Base-by-base conservation (phyloP, 495 filamentous ascomycete species). In the Penicillium manginii region DNA sequence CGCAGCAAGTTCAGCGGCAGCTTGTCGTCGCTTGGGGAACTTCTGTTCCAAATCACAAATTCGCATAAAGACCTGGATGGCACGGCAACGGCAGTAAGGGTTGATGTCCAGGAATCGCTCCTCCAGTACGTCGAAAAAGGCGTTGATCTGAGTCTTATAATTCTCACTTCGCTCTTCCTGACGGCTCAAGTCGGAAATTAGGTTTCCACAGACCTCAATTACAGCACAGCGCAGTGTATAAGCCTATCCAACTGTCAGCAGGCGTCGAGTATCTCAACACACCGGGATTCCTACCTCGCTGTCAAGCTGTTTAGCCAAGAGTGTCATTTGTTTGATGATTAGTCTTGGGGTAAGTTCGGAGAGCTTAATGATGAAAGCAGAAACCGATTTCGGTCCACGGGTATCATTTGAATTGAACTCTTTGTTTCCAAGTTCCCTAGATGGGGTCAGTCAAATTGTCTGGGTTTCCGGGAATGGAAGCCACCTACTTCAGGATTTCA, bases 151-250 rank as follows among this genome's bases (percentile, higher is more conserved):
- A 0, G 85, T 88, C 72, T 97, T 96, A 77, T 91, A 88, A 66
- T 93, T 92, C 59, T 96, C 93, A 62, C 86, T 88, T 39, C 88
- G 82, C 67, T 98, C 93, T 74, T 93, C 91, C 59, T 93, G 88
- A 67, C 91, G 93, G 72, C 87, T 96, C 12, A 99, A 83, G 69
- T 97, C 88, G 14, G 86, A 82, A 53, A 98, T 89, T 63, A 99
- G 84, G 75, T 98, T 98, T n/a, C 94, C 96, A 71, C 91, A 96
- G n/a, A 98, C 91, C 69, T 99, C 94, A 54, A 99, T 92, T 29
- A 99, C 83, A 22, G 94, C 91, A 65, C 90, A 97, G 23, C 94
- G 87, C 18, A 99, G 84, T 15, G 92, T 93, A 71, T 98, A 96
- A 19, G 96, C 96, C 88, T 92, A 35, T 12, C 58, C 8, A 15